Conservation (phyloP, 305 asterid genomes). For the Petunia hybrid region DNA sequence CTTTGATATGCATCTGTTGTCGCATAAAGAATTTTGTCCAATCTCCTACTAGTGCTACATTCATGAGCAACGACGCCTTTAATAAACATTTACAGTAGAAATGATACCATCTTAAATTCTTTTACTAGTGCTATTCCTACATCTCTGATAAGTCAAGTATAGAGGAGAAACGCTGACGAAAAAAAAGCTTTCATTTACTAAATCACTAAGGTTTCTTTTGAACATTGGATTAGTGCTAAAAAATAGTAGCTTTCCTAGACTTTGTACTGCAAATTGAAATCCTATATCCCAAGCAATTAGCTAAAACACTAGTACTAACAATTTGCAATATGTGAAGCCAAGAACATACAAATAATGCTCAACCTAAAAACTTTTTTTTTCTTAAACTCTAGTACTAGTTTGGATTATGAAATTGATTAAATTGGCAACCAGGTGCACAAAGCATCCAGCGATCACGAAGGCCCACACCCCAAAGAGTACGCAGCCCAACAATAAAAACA, state of each 20-base stretch:
- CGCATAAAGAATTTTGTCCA: neutral
- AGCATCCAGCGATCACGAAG: neutral
- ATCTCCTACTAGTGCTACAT: neutral
- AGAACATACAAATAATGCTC: neutral
- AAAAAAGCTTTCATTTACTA: neutral
- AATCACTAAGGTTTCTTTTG: neutral
- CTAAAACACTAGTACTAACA: neutral
- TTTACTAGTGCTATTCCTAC: neutral
- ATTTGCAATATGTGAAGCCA: neutral
- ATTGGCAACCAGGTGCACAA: neutral
- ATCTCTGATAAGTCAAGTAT: too few species aligned
- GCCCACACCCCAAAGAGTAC: too few species aligned
- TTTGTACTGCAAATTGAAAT: neutral
- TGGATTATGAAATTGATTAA: neutral
- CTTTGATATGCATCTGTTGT: too few species aligned
- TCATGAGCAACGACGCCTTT: neutral
- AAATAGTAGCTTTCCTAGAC: neutral
- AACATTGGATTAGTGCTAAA: neutral
- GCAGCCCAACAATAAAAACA: too few species aligned
- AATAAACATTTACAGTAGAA: neutral
- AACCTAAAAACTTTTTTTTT: too few species aligned
- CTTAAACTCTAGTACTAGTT: too few species aligned
- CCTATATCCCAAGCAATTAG: neutral
- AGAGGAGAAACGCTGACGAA: neutral
- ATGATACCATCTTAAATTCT: neutral